Percentiles rank a stretch among this genome's conserved stretches.
These are phyloP conservation scores for Heimioporus retisporus DNA, from an alignment of 1,284 basidiomycete species.

Conservation along the genomic window DNA sequence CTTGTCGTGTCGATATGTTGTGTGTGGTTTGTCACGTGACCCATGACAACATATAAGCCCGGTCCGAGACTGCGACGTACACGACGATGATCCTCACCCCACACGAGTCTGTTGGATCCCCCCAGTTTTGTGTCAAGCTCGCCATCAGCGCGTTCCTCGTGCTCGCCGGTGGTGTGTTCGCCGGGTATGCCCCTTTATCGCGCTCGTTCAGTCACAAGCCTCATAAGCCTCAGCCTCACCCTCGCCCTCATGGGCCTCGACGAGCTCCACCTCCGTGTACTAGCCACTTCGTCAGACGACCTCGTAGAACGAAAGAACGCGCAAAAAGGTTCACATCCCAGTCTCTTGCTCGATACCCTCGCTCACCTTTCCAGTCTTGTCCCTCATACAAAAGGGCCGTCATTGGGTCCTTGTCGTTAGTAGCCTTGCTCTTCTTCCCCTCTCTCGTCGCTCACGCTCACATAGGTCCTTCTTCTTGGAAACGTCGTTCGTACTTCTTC, in stretches of 20 bases:
- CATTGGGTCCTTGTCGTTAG: conserved; percentile 96
- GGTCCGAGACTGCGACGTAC: neutral
- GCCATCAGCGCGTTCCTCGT: conserved; percentile 74
- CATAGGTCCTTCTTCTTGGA: conserved; percentile 80
- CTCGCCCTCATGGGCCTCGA: conserved; percentile 97
- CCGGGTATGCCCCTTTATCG: conserved; percentile 62
- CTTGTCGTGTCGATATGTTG: too few relatives aligned
- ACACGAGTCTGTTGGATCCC: conserved; percentile 47
- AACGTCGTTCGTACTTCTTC: conserved; percentile 77
- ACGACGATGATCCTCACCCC: neutral
- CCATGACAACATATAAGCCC: neutral
- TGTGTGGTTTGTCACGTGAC: too few relatives aligned
- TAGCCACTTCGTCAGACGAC: conserved; percentile 85
- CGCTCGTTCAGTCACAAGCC: neutral
- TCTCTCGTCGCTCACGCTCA: conserved; percentile 4
- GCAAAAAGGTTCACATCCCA: conserved; percentile 62
- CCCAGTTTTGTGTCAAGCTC: conserved; percentile 78
- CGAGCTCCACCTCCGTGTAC: conserved; percentile 90
- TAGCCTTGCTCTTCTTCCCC: conserved; percentile 20
- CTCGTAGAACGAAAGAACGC: conserved; percentile 75
- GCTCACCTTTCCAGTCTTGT: conserved; percentile 62
- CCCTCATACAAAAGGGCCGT: conserved; percentile 83
- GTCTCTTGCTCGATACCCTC: conserved; percentile 1
- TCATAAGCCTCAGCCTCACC: conserved; percentile 63
- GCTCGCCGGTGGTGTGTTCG: conserved; percentile 86